Conservation (phyloP, 208 protist species). For the Trypanosoma boissoni region DNA sequence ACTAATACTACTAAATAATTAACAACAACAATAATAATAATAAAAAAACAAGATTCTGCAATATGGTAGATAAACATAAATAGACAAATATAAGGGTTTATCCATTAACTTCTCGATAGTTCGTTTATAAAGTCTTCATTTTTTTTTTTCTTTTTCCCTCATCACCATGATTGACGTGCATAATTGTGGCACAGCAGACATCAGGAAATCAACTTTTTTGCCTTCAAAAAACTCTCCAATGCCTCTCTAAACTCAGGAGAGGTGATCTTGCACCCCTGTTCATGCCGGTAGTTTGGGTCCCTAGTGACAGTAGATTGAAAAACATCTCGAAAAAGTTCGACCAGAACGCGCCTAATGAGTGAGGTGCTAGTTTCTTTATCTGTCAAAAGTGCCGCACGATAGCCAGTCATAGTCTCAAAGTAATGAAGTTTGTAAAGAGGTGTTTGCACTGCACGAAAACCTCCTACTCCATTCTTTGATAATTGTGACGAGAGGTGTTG, state of each 20-base stretch:
- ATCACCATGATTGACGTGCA: background rate
- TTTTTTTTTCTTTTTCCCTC: too few species aligned
- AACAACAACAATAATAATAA: conserved; percentile 2
- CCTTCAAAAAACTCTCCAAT: conserved; percentile 51
- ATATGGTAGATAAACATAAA: conserved; percentile 1
- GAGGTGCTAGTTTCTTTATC: conserved; percentile 56
- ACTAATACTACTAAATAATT: background rate
- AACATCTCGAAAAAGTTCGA: conserved; percentile 55
- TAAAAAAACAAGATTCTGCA: conserved; percentile 1
- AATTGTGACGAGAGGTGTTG: conserved; percentile 86
- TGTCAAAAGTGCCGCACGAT: conserved; percentile 74
- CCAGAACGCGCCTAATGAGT: conserved; percentile 40
- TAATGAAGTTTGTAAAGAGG: conserved; percentile 90
- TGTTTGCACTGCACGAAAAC: conserved; percentile 66
- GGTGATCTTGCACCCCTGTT: conserved; percentile 50
- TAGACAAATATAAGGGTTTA: background rate
- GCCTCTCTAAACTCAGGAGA: conserved; percentile 57
- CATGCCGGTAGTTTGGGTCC: conserved; percentile 69
- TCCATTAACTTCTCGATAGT: too few species aligned
- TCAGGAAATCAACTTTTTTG: conserved; percentile 42
- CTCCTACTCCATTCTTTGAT: conserved; percentile 43
- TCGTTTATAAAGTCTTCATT: too few species aligned
- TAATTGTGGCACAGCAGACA: background rate
- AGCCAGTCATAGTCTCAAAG: conserved; percentile 82
- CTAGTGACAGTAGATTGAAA: conserved; percentile 63